Conservation (phyloP, 164 flowering plant species). For the Liquidambar formosana region DNA sequence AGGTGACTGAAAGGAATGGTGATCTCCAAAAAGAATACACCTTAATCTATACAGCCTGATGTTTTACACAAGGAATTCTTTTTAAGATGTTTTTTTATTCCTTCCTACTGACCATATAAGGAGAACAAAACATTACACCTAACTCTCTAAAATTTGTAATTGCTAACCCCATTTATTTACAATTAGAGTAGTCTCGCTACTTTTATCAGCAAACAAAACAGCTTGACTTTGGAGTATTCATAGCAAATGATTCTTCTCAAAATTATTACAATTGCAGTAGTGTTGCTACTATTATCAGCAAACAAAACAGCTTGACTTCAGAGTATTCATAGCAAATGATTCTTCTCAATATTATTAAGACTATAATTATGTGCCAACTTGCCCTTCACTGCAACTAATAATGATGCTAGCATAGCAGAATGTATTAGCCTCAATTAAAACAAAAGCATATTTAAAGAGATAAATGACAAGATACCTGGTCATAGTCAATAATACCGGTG, state of each 20-base stretch:
- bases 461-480: slow-evolving; percentile 44
- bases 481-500: slow-evolving; percentile 77
- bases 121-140: too few relatives aligned
- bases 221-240: neutral
- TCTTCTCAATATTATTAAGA: neutral
- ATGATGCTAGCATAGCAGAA: neutral
- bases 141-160: too few relatives aligned
- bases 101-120: too few relatives aligned
- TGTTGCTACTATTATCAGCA: neutral
- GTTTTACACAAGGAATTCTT: too few relatives aligned
- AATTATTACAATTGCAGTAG: too few relatives aligned
- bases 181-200: neutral
- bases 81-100: too few relatives aligned
- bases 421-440: neutral
- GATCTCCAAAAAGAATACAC: too few relatives aligned
- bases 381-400: neutral
- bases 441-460: slow-evolving; percentile 3
- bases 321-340: neutral
- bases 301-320: neutral
- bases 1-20: too few relatives aligned
- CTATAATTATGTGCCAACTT: neutral
- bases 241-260: neutral
- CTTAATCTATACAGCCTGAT: too few relatives aligned
- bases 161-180: neutral
- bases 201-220: neutral